phyloP scores from a whole-genome alignment of 2,329 filamentous ascomycete species.

The Fusarium setosum region DNA sequence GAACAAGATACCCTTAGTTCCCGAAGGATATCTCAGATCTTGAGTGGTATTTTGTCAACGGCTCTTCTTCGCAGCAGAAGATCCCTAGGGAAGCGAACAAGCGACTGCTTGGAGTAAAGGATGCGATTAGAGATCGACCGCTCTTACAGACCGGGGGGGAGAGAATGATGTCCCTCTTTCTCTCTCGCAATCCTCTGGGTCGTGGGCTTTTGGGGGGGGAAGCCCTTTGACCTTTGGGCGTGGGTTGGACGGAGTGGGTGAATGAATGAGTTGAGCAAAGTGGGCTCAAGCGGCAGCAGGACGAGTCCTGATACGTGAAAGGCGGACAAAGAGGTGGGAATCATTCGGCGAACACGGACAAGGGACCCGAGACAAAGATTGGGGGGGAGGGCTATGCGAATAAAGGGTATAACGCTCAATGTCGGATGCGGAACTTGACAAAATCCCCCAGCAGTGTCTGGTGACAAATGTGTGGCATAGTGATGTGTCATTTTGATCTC shows the following conservation, averaged over 20 bases:
- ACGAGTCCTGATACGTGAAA: slow-evolving; percentile 19
- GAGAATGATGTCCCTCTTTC: slow-evolving; percentile 11
- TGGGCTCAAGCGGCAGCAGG: slow-evolving; percentile 11
- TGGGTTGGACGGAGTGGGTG: slow-evolving; percentile 15
- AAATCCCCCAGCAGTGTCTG: not conserved
- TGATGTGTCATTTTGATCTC: not conserved
- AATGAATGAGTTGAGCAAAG: slow-evolving; percentile 5
- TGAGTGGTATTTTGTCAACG: slow-evolving; percentile 1
- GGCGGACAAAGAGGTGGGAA: not conserved
- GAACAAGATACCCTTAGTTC: slow-evolving; percentile 13
- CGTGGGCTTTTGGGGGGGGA: slow-evolving; percentile 26
- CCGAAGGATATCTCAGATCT: slow-evolving; percentile 19
- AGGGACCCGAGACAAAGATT: slow-evolving; percentile 24
- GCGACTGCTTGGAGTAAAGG: not conserved
- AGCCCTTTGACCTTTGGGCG: slow-evolving; percentile 21
- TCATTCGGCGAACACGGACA: slow-evolving; percentile 20
- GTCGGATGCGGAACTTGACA: slow-evolving; percentile 8
- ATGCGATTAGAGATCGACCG: slow-evolving; percentile 29
- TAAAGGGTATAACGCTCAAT: slow-evolving; percentile 1
- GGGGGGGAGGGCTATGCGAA: slow-evolving; percentile 15
- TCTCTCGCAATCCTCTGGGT: slow-evolving; percentile 25
- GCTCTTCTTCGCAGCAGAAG: slow-evolving; percentile 10
- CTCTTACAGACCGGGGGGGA: slow-evolving; percentile 36
- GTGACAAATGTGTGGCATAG: too few relatives aligned
- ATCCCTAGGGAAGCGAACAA: slow-evolving; percentile 1